Evolutionary conservation across 768 basidiomycete species (phyloP), one percentile per base, ranked within the genome.

Genomic region (Russula sp.): DNA sequence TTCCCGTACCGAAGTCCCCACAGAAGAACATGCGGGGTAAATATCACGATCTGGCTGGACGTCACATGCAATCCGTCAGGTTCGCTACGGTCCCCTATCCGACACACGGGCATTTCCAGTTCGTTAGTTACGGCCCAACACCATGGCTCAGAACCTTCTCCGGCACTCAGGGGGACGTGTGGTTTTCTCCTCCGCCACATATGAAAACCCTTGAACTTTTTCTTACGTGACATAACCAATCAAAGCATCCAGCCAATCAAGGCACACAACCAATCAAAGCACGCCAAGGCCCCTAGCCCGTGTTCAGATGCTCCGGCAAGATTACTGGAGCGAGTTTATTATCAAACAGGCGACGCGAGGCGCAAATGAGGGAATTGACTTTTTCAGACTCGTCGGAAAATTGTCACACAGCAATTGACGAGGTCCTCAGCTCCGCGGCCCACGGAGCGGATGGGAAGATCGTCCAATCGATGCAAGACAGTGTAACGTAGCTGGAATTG

Each of bases 21-120:
- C 57, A 58, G 18, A 42, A 42, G 52, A 50, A 63, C 52, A 20
- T 63, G 62, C 57, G 62, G 62, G 62, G 56, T 54, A 63, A 58
- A 16, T 35, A 35, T 51, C 54, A 50, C 54, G 54, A 56, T 50
- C 47, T 55, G 18, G 32, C 38, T 34, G 39, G 52, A 22, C 41
- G 56, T 63, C 62, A 63, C 62, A 63, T 63, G 62, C 5, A 11
- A 41, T 42, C 36, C 0, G 0, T 39, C 41, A 52, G 56, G 36
- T 14, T 14, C 29, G 20, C 22, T 34, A 54, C 52, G 29, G 41
- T 47, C 46, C 46, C 46, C 46, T 47, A 47, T 47, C 46, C 42
- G 13, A 25, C 6, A 29, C 46, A 59, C 62, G 62, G 57, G 34
- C 39, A 20, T 29, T 34, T 38, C 62, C 62, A 43, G 39, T 53